Base-by-base conservation (phyloP, 1,284 basidiomycete species). In the Anthracocystis setariae region DNA sequence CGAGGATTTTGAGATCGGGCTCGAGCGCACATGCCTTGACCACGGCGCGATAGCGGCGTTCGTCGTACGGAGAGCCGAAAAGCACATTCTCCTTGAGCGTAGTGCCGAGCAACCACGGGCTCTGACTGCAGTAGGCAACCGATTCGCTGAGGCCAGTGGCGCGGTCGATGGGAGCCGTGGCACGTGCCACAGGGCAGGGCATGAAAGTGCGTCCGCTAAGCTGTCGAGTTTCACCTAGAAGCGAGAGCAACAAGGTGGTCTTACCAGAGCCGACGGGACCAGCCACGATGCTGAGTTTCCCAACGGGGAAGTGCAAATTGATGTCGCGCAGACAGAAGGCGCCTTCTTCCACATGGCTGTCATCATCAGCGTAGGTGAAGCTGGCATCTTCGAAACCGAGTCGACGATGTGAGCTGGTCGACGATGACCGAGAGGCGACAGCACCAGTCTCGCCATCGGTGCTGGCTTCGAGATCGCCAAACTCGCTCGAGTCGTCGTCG, bases 81-180 rank as follows among this genome's bases (percentile, higher is more conserved):
- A 96, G 84, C 69, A 97, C 95, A 75, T 97, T 98, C 47, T 95
- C 92, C 86, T 90, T 90, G 83, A 98, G 93, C 4, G 91, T 92
- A 0, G 92, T 93, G 80, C 96, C 96, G 57, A 93, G 89, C 33
- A 96, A 86, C 92, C 92, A 94, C 0, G 93, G 90, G 1, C 89
- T 87, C 85, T 97, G 94, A n/a, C 94, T 93, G 12, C 96, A 94
- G 84, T 93, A 98, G 0, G 92, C 94, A 59, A 94, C 89, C 9
- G 89, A 85, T 73, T 92, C 90, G 75, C 87, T 87, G 33, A 90
- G 83, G 0, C 90, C 89, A 23, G 88, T 84, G 21, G 86, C 85
- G 2, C 81, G 85, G 58, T 86, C 85, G 20, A 76, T 64, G 15
- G 69, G 73, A 3, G 75, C 64, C 5, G 76, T 69, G 12, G 78